Evolutionary conservation across 805 yeast species (phyloP).

Genomic region (Teunomyces panamensis): DNA sequence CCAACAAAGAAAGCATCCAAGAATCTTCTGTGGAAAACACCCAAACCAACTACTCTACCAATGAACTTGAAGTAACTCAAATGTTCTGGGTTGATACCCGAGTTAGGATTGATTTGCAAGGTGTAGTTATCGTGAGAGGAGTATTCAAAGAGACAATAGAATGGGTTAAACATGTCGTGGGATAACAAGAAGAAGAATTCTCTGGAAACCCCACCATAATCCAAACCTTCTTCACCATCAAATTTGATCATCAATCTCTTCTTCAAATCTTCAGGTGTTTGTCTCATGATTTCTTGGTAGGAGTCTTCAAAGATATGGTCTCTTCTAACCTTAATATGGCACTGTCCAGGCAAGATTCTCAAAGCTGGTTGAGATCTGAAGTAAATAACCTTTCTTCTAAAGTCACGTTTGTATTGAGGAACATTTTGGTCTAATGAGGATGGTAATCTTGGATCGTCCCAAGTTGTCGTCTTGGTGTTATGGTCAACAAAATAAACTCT

Average conservation of each 20-base stretch:
- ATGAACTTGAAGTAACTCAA: slow-evolving; percentile 96
- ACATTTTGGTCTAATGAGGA: slow-evolving; percentile 96
- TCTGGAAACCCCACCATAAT: slow-evolving; percentile 98
- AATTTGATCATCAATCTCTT: slow-evolving; percentile 97
- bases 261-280: slow-evolving; percentile 96
- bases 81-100: slow-evolving; percentile 96
- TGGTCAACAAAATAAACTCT: slow-evolving; percentile 98
- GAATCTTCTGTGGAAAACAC: slow-evolving; percentile 97
- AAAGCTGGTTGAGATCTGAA: slow-evolving; percentile 98
- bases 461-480: slow-evolving; percentile 97
- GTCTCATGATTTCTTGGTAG: slow-evolving; percentile 98
- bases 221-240: slow-evolving; percentile 99
- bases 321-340: slow-evolving; percentile 96
- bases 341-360: slow-evolving; percentile 96
- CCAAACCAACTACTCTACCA: slow-evolving; percentile 97
- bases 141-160: slow-evolving; percentile 94
- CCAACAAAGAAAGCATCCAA: slow-evolving; percentile 98
- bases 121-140: slow-evolving; percentile 98
- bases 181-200: slow-evolving; percentile 95
- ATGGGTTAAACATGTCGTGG: slow-evolving; percentile 98
- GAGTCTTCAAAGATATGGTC: slow-evolving; percentile 96
- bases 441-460: slow-evolving; percentile 99
- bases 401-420: slow-evolving; percentile 98
- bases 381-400: slow-evolving; percentile 94
- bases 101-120: slow-evolving; percentile 94